A percentile compares a stretch with the other conserved stretches of the same genome.
Conservation (phyloP, 2,329 filamentous ascomycete species). For the Aspergillus fructus region DNA sequence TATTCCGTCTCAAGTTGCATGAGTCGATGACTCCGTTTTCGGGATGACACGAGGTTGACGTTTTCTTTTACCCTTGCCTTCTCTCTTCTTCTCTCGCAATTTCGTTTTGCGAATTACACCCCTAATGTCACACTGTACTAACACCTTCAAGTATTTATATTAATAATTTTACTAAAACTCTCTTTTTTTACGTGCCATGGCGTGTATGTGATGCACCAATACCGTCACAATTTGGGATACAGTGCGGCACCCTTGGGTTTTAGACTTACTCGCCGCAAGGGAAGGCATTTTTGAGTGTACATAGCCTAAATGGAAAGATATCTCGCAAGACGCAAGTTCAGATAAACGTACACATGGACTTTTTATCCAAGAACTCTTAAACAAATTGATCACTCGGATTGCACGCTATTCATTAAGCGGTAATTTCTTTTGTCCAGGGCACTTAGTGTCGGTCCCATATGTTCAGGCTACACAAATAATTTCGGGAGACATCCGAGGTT, state of each 20-base stretch:
- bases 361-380: not conserved
- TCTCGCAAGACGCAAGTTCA: not conserved
- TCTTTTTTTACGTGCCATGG: conserved; percentile 8
- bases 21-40: not conserved
- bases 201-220: not conserved
- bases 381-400: not conserved
- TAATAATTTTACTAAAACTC: conserved; percentile 5
- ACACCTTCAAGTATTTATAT: conserved; percentile 12
- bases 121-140: conserved; percentile 14
- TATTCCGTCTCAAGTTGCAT: not conserved
- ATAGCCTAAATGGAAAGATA: not conserved
- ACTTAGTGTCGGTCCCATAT: not conserved
- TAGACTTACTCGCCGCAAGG: not conserved
- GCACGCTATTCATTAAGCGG: not conserved
- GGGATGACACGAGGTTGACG: conserved; percentile 19
- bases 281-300: conserved; percentile 1
- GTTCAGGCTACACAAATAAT: not conserved
- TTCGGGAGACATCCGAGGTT: not conserved
- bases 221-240: not conserved
- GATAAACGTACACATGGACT: not conserved
- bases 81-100: not conserved
- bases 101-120: not conserved
- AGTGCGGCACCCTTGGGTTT: not conserved
- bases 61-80: conserved; percentile 1
- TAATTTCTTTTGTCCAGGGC: not conserved